Evolutionary conservation across 164 flowering plant species (phyloP).

Genomic region (Annona cherimola): DNA sequence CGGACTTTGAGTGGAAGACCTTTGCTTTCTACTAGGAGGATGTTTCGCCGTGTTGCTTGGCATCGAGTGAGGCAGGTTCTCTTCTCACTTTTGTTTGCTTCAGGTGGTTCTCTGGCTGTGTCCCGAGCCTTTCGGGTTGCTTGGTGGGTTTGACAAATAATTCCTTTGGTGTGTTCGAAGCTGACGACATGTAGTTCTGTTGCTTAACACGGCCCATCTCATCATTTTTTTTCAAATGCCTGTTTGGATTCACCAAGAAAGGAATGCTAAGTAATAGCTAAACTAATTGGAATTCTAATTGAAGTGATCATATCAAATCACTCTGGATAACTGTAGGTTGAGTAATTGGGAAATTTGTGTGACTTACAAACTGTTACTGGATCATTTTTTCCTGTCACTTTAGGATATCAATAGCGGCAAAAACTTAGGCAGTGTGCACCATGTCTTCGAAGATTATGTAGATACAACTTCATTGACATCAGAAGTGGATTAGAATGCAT

Average conservation of each 20-base stretch:
- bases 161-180: too few species aligned
- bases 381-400: neutral
- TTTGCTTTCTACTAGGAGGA: conserved; percentile 70
- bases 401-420: neutral
- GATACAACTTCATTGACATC: neutral
- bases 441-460: neutral
- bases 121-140: too few species aligned
- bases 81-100: conserved; percentile 33
- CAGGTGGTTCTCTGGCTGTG: neutral
- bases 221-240: too few species aligned
- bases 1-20: conserved; percentile 95
- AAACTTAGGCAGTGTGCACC: neutral
- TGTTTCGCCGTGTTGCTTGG: conserved; percentile 74
- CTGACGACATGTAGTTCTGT: too few species aligned
- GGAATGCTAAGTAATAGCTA: too few species aligned
- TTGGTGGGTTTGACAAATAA: too few species aligned
- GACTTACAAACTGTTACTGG: neutral
- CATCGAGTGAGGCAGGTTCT: conserved; percentile 99
- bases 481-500: neutral
- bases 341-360: neutral
- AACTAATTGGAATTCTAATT: too few species aligned
- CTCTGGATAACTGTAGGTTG: too few species aligned
- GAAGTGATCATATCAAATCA: too few species aligned
- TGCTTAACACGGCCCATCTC: too few species aligned
- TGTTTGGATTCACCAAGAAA: too few species aligned